These are phyloP conservation scores for Cercospora sesami DNA, from an alignment of 2,329 filamentous ascomycete species.

Conservation along the genomic window DNA sequence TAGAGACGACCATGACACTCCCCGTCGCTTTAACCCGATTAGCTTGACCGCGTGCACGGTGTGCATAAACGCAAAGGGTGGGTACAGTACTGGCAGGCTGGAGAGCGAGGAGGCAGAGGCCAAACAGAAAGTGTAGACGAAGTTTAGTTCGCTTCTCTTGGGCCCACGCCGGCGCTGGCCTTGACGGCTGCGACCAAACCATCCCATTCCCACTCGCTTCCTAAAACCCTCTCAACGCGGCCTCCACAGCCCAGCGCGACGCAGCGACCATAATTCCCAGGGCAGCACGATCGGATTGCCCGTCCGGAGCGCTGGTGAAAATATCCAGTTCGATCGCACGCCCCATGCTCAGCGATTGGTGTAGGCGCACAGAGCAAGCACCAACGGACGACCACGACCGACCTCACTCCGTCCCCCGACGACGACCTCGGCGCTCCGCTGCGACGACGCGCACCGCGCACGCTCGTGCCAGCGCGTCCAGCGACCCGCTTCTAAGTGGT, in stretches of 20 bases:
- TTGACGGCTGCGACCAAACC: too few species aligned
- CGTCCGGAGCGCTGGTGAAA: background rate
- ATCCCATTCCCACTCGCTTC: background rate
- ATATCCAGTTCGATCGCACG: background rate
- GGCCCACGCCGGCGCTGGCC: too few species aligned
- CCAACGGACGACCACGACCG: background rate
- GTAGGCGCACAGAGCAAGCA: background rate
- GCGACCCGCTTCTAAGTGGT: background rate
- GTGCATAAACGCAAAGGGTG: background rate
- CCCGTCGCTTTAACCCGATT: too few species aligned
- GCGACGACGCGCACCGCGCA: background rate
- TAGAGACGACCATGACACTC: background rate
- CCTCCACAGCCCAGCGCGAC: background rate
- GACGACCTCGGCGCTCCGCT: background rate
- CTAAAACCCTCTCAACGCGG: background rate
- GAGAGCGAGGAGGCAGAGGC: background rate
- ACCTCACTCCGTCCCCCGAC: background rate
- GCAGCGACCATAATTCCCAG: background rate
- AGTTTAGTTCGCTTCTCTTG: background rate
- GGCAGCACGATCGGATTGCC: background rate
- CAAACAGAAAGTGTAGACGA: background rate
- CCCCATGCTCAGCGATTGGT: background rate
- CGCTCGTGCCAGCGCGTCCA: background rate
- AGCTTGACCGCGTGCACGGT: too few species aligned
- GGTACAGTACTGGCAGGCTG: background rate